Evolutionary conservation across 1,139 yeast genomes (phyloP), one percentile per base, ranked within the genome.

Genomic region (Suhomyces maxii): DNA sequence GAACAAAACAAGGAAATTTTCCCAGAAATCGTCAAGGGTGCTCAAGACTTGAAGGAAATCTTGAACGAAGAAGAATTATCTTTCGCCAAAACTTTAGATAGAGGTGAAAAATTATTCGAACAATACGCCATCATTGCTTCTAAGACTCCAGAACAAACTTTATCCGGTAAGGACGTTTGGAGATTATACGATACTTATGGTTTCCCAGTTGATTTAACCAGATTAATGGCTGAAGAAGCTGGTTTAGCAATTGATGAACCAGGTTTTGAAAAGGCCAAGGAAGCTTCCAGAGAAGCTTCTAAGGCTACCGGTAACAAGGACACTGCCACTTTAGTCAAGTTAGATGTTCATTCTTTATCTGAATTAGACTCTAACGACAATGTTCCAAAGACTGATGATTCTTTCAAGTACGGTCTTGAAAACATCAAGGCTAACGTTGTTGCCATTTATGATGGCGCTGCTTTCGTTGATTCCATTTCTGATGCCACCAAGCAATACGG

Each of bases 181-280:
- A 83, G 99, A 71, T 77, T 93, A 60, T 95, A 95, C 60, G 99
- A 93, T 61, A 95, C 99, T n/a, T 93, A 91, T 63, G 99, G 99
- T 47, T 93, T 93, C 87, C 99, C 99, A 37, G 97, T 90, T 45
- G 99, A 93, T 71, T 82, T 93, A 67, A 95, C 99, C 36, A 83
- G 96, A 65, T 80, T 93, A 64, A 95, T 93, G 99, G 99, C 99
- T 39, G 98, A 91, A 70, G 99, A 93, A 72, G 89, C 95, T 47
- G 96, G 95, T n/a, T 79, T 93, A 58, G 85, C 84, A 59, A 91
- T 93, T 56, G 97, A 93, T 65, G 96, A 89, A 63, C 83, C 75
- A 45, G 98, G 89, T 39, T 93, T 93, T 63, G 97, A 91, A 69
- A 80, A 80, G 59, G 98, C 99, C 39, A 87, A 84, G 63, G 79